Evolutionary conservation across 23 red algal genomes (phyloP).

Genomic region (Gracilaria domingensis): DNA sequence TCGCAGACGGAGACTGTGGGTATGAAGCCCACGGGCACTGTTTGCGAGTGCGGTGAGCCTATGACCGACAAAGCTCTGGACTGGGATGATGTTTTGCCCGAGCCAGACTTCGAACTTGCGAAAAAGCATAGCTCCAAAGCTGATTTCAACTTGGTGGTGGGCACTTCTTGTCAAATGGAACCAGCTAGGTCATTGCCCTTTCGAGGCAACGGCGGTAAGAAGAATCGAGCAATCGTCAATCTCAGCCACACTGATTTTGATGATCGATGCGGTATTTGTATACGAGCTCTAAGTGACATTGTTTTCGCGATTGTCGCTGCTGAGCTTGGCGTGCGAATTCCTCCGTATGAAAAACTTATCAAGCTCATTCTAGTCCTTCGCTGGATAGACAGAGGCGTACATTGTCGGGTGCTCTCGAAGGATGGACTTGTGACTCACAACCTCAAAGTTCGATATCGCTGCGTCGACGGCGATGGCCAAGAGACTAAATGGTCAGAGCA

Average conservation of each 20-base stretch:
- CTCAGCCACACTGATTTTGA: slow-evolving; percentile 65
- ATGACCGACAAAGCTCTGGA: slow-evolving; percentile 85
- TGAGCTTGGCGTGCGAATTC: slow-evolving; percentile 35
- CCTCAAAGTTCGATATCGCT: neutral
- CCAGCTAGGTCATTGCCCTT: slow-evolving; percentile 71
- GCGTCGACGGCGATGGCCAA: neutral
- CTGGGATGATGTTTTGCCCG: slow-evolving; percentile 88
- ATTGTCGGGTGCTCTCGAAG: neutral
- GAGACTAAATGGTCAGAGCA: neutral
- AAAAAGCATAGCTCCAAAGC: slow-evolving; percentile 41
- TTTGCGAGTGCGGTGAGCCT: slow-evolving; percentile 39
- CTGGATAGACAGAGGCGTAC: slow-evolving; percentile 17
- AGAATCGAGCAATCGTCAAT: slow-evolving; percentile 42
- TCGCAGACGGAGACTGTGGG: slow-evolving; percentile 75
- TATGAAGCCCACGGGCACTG: slow-evolving; percentile 41
- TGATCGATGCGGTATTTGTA: slow-evolving; percentile 19
- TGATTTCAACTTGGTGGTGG: slow-evolving; percentile 76
- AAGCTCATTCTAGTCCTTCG: neutral
- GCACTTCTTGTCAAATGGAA: slow-evolving; percentile 88
- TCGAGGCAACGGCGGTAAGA: slow-evolving; percentile 4
- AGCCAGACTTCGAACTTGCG: slow-evolving; percentile 67
- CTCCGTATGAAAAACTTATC: neutral
- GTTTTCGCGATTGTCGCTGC: slow-evolving; percentile 58
- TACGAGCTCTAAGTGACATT: slow-evolving; percentile 29
- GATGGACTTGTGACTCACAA: neutral